phyloP scores from a whole-genome alignment of 805 yeast species.

The Wickerhamomyces subpelliculosus region DNA sequence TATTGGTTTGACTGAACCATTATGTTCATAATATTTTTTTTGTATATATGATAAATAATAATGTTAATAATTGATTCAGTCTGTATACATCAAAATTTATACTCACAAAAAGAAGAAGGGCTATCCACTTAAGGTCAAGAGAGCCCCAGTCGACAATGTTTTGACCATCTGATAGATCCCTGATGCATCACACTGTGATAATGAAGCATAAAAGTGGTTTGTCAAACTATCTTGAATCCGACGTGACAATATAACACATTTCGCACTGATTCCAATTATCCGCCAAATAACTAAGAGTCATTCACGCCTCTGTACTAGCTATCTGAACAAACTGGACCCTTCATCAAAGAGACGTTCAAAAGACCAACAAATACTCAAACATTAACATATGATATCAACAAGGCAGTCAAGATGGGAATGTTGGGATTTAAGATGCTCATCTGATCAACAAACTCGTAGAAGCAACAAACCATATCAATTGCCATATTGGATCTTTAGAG shows the following conservation, averaged over 20 bases:
- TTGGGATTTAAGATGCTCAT: neutral
- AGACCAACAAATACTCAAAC: neutral
- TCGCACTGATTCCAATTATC: constrained; percentile 17
- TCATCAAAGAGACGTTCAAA: constrained; percentile 8
- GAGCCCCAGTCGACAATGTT: no score
- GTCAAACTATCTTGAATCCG: constrained; percentile 10
- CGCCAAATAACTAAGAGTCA: neutral
- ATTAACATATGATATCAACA: neutral
- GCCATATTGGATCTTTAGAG: no score
- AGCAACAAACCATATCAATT: neutral
- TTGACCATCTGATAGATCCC: no score
- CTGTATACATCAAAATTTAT: no score
- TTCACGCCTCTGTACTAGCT: neutral
- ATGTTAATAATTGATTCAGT: neutral
- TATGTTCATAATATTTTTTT: constrained; percentile 7
- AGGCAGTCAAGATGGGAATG: neutral
- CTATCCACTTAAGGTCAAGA: neutral
- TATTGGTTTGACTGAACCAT: constrained; percentile 30
- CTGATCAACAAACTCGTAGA: no score
- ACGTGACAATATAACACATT: constrained; percentile 11
- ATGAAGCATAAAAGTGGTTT: neutral
- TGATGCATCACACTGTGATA: no score
- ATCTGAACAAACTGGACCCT: constrained; percentile 14
- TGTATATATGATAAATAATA: neutral
- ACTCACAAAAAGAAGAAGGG: neutral